Conservation (phyloP, 345 rosid species). For the Salix caprea region DNA sequence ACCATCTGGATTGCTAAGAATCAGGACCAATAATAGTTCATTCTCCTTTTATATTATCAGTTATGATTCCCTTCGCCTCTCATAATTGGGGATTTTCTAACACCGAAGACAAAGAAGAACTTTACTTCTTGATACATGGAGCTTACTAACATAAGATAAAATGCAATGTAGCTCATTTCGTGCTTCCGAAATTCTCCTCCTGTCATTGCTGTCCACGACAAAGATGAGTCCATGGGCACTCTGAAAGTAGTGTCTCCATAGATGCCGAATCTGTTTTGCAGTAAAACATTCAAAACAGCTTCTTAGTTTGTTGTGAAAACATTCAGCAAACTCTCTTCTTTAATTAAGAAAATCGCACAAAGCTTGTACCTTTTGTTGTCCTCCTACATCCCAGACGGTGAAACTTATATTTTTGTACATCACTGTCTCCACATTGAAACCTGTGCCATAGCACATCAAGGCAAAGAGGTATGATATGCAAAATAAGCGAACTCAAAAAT, state of each 20-base stretch:
- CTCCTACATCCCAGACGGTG: conserved; percentile 72
- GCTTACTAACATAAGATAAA: conserved; percentile 45
- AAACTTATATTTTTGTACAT: conserved; percentile 51
- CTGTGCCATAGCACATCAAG: conserved; percentile 22
- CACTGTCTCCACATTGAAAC: conserved; percentile 64
- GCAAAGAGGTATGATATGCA: background rate
- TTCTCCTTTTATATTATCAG: background rate
- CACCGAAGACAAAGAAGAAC: background rate
- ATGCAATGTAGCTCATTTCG: conserved; percentile 66
- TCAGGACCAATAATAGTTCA: background rate
- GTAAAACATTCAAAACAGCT: background rate
- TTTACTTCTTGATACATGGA: background rate
- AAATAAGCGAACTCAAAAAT: background rate
- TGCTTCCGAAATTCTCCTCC: conserved; percentile 58
- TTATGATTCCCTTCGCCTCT: background rate
- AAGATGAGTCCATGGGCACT: conserved; percentile 57
- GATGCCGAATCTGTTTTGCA: conserved; percentile 51
- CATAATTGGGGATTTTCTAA: background rate
- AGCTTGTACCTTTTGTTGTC: conserved; percentile 52
- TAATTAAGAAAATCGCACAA: background rate
- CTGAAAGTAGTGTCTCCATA: conserved; percentile 74
- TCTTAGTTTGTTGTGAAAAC: background rate
- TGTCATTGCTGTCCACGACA: conserved; percentile 69
- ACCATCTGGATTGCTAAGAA: background rate
- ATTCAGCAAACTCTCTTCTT: background rate